phyloP scores from a whole-genome alignment of 768 basidiomycete genomes.

The Boletus pseudo-olivaceus region DNA sequence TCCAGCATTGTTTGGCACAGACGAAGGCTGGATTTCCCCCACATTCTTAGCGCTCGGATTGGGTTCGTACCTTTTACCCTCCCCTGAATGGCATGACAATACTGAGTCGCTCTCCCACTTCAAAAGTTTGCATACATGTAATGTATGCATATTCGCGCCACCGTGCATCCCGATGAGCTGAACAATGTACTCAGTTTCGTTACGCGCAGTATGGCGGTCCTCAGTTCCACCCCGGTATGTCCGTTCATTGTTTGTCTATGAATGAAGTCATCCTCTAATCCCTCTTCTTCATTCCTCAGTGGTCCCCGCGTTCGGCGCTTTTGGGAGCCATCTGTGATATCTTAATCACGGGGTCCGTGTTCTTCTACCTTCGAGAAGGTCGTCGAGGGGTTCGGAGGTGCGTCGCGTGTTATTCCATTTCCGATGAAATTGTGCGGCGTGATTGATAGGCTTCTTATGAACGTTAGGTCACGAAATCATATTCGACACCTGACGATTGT shows the following conservation, averaged over 20 bases:
- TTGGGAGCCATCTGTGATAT: constrained; percentile 10
- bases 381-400: constrained; percentile 9
- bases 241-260: neutral
- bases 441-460: neutral
- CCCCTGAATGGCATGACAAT: neutral
- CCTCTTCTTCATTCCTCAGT: neutral
- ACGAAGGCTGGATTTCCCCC: neutral
- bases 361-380: constrained; percentile 20
- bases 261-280: neutral
- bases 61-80: neutral
- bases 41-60: neutral
- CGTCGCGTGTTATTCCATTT: no score
- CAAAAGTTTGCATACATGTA: neutral
- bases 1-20: neutral
- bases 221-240: neutral
- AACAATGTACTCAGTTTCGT: neutral
- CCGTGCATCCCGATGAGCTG: neutral
- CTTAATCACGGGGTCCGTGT: constrained; percentile 18
- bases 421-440: neutral
- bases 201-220: neutral
- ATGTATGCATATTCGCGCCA: neutral
- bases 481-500: constrained; percentile 11
- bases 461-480: constrained; percentile 4
- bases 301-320: constrained; percentile 29
- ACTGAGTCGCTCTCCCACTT: neutral